phyloP scores from a whole-genome alignment of 1,139 yeast species.

The Yamadazyma dendronema region DNA sequence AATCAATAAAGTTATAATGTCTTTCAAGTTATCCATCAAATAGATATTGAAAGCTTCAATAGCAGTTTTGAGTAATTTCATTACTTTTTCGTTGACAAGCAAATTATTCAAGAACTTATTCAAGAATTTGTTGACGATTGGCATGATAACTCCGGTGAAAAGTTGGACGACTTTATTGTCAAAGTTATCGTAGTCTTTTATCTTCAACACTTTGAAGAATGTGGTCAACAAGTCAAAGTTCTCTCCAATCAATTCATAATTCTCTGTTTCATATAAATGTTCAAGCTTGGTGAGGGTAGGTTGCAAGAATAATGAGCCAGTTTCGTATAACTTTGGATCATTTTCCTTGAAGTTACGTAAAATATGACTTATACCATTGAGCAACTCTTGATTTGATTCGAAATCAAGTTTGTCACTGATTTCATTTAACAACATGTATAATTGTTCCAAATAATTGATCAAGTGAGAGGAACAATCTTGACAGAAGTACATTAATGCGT shows the following conservation, averaged over 20 bases:
- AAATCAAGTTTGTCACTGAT: slow-evolving; percentile 58
- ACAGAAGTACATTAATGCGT: slow-evolving; percentile 92
- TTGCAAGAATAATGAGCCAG: slow-evolving; percentile 55
- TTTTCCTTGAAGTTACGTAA: slow-evolving; percentile 51
- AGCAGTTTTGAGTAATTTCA: slow-evolving; percentile 65
- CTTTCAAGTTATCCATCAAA: slow-evolving; percentile 59
- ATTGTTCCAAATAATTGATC: slow-evolving; percentile 69
- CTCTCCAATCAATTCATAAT: slow-evolving; percentile 56
- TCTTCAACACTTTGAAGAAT: slow-evolving; percentile 59
- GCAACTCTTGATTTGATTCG: slow-evolving; percentile 72
- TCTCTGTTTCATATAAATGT: slow-evolving; percentile 15
- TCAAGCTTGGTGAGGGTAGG: slow-evolving; percentile 60
- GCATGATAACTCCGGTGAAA: slow-evolving; percentile 57
- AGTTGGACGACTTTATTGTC: slow-evolving; percentile 58
- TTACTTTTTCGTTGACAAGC: slow-evolving; percentile 69
- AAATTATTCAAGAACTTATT: slow-evolving; percentile 53
- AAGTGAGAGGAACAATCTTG: slow-evolving; percentile 79
- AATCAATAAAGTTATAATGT: slow-evolving; percentile 61
- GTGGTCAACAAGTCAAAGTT: slow-evolving; percentile 72
- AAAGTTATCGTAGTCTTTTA: slow-evolving; percentile 32
- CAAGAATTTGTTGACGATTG: slow-evolving; percentile 50
- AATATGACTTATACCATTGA: slow-evolving; percentile 89
- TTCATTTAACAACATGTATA: slow-evolving; percentile 71
- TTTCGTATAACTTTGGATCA: slow-evolving; percentile 26
- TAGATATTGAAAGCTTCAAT: slow-evolving; percentile 69